These are phyloP conservation scores for Mycena citricolor DNA, from an alignment of 1,284 basidiomycete genomes.

Conservation along the genomic window DNA sequence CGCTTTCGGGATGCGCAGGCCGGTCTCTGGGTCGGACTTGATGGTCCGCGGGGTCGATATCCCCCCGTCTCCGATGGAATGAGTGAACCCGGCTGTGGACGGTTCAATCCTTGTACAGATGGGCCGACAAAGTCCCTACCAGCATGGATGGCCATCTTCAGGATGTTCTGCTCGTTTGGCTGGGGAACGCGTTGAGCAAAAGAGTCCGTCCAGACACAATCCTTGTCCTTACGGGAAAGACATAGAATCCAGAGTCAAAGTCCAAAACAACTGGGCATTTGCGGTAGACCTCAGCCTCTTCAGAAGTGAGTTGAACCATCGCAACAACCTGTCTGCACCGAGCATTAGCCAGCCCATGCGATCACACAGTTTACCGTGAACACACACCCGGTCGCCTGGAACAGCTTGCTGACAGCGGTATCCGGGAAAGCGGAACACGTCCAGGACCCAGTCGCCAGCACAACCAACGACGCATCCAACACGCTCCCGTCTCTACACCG, in stretches of 20 bases:
- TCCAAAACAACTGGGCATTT: constrained; percentile 73
- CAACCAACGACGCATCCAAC: constrained; percentile 54
- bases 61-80: constrained; percentile 34
- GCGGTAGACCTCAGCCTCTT: constrained; percentile 66
- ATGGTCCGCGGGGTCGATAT: constrained; percentile 70
- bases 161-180: constrained; percentile 68
- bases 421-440: constrained; percentile 75
- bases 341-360: not conserved
- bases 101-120: not conserved
- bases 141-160: constrained; percentile 76
- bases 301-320: constrained; percentile 68
- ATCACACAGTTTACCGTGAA: too few species aligned
- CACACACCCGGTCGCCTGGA: constrained; percentile 69
- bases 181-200: constrained; percentile 28
- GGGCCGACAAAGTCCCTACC: not conserved
- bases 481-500: constrained; percentile 58
- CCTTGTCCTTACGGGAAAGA: constrained; percentile 64
- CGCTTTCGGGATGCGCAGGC: constrained; percentile 61
- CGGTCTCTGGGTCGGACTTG: constrained; percentile 51
- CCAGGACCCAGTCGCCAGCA: constrained; percentile 82
- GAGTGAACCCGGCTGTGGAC: constrained; percentile 55
- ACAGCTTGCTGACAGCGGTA: constrained; percentile 47
- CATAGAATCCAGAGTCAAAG: constrained; percentile 68
- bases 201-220: not conserved
- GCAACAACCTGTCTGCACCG: constrained; percentile 69